Conservation (phyloP, 139 green algal genomes). For the Marvania coccoides region DNA sequence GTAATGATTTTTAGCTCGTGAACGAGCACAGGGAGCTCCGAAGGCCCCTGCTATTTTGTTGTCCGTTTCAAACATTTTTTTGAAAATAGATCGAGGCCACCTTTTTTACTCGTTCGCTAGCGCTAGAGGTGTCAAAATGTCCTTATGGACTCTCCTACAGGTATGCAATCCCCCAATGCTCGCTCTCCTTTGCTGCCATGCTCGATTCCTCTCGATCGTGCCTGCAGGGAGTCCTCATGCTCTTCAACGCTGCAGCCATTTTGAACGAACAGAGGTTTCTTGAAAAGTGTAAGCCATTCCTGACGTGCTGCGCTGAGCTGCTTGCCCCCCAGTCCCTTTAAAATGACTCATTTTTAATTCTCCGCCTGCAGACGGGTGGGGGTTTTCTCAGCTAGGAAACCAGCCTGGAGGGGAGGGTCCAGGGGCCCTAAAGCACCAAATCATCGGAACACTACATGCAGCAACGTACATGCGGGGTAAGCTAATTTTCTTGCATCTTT, state of each 20-base stretch:
- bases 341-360: not conserved
- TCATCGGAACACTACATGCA: slow-evolving; percentile 83
- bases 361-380: slow-evolving; percentile 64
- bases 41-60: too few relatives aligned
- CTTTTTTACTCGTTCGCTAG: too few relatives aligned
- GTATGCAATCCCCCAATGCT: slow-evolving; percentile 17
- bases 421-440: slow-evolving; percentile 65
- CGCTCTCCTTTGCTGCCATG: not conserved
- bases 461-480: slow-evolving; percentile 74
- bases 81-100: too few relatives aligned
- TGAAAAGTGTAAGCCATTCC: slow-evolving; percentile 52
- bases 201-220: not conserved
- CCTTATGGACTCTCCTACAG: slow-evolving; percentile 77
- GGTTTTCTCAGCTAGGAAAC: slow-evolving; percentile 64
- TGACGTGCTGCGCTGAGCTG: not conserved
- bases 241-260: slow-evolving; percentile 76
- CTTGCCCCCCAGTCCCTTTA: not conserved
- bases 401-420: slow-evolving; percentile 18
- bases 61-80: too few relatives aligned
- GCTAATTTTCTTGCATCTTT: not conserved
- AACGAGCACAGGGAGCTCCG: too few relatives aligned
- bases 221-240: slow-evolving; percentile 63
- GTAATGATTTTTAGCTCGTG: too few relatives aligned
- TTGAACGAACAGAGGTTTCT: slow-evolving; percentile 91
- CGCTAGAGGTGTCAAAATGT: too few relatives aligned